Conservation (phyloP, 2,329 filamentous ascomycete genomes). For the Bipolaris cookei region DNA sequence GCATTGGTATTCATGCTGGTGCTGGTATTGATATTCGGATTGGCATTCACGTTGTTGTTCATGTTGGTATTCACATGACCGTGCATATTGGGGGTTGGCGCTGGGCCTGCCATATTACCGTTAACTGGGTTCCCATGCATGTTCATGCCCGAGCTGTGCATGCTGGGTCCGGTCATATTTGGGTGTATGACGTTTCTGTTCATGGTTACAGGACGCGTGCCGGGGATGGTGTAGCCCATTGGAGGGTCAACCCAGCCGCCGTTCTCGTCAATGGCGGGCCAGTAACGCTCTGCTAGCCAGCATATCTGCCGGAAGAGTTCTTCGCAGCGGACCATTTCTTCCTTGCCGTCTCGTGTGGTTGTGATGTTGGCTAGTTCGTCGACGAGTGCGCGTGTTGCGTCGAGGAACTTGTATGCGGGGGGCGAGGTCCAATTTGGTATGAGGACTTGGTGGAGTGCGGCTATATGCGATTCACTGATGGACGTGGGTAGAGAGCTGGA, state of each 20-base stretch:
- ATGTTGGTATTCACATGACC: slow-evolving; percentile 14
- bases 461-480: slow-evolving; percentile 52
- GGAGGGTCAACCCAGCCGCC: slow-evolving; percentile 34
- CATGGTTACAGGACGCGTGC: slow-evolving; percentile 8
- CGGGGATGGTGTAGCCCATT: slow-evolving; percentile 29
- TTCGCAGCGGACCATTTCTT: slow-evolving; percentile 57
- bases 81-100: slow-evolving; percentile 8
- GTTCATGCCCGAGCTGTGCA: slow-evolving; percentile 15
- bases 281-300: slow-evolving; percentile 57
- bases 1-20: neutral
- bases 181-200: slow-evolving; percentile 18
- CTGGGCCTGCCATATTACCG: slow-evolving; percentile 13
- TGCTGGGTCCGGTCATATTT: slow-evolving; percentile 11
- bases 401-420: slow-evolving; percentile 58
- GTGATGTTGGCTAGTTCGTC: slow-evolving; percentile 58
- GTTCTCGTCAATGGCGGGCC: slow-evolving; percentile 59
- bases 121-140: slow-evolving; percentile 14
- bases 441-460: slow-evolving; percentile 57
- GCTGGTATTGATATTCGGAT: neutral
- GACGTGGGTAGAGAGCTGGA: slow-evolving; percentile 47
- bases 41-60: slow-evolving; percentile 6
- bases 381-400: slow-evolving; percentile 56
- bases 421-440: slow-evolving; percentile 60
- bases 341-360: slow-evolving; percentile 55
- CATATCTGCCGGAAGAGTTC: slow-evolving; percentile 56